Evolutionary conservation across 1,139 yeast species (phyloP), one percentile per base, ranked within the genome.

Genomic region (Kodamaea alishanica): DNA sequence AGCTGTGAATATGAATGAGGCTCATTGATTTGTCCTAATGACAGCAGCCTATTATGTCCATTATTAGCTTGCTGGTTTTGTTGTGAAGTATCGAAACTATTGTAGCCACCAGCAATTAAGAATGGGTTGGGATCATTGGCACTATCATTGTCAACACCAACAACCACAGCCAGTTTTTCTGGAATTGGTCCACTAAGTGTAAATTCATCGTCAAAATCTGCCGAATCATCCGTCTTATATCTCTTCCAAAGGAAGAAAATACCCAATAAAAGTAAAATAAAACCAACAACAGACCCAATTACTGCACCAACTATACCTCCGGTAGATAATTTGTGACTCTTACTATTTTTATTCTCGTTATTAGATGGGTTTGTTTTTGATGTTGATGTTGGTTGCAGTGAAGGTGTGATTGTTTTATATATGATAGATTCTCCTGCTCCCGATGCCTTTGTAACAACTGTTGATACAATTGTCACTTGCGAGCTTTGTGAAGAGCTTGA

Each of bases 301-400:
- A 77, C 86, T 8, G 81, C 76, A 34, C 89, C 90, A 1, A 84
- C 89, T 47, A 81, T 80, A n/a, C 82, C 82, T 20, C 92, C 92
- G 6, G 75, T 71, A 6, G 79, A 69, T 29, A 78, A 52, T 28
- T 52, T 54, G 12, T 49, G 44, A 28, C 41, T 28, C 9, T 42
- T 37, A 10, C 48, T 38, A n/a, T 12, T 31, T 10, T 49, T 54
- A 23, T 39, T 40, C 43, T 39, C 34, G 38, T 37, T 37, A 29
- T 32, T 28, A 25, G 20, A 15, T 15, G 20, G 20, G 4, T 15
- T 30, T 34, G 35, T 26, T 35, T 25, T 33, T 33, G n/a, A 30
- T 34, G 26, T 44, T 32, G 41, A 33, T 8, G 46, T 32, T 9
- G 51, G 12, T 4, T 37, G 30, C 23, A 53, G 26, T 3, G 50